Evolutionary conservation across 1,284 basidiomycete genomes (phyloP), one percentile per base, ranked within the genome.

Genomic region (Sporisorium sorghi): DNA sequence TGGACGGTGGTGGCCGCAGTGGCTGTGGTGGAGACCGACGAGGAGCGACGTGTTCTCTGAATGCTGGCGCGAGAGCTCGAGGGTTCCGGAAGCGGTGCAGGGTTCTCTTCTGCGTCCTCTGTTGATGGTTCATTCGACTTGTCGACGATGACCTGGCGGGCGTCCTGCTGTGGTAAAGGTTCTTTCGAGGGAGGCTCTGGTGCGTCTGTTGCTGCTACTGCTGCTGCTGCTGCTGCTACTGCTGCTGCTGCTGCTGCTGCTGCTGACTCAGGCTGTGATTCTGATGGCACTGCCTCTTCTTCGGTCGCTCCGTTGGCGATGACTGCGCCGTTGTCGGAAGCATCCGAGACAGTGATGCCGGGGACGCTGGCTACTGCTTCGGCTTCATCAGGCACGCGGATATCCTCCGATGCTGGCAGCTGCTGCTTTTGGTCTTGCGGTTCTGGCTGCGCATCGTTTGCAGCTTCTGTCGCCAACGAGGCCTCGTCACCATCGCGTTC

Each of bases 1-100:
- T 80, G 78, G 5, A 73, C 62, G 7, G 64, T 64, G 23, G 74
- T 70, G 17, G 71, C 70, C 28, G 55, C 51, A 14, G 76, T 75
- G 24, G 69, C 52, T 14, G 71, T 65, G 11, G 73, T 73, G 15
- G 71, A 73, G 26, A 73, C 65, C 17, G 70, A 67, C 23, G 71
- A 73, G 24, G 73, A 75, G 50, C 67, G 67, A 46, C 68, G 67
- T 14, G 68, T 63, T 14, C 47, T 48, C 17, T 57, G 43, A 21
- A 75, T 50, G 68, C 73, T 75, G 14, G 57, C 59, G 14, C 73
- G 54, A 4, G 63, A 63, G 54, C 60, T 68, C 23, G 64, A 55
- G 6, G 54, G 57, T 48, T 58, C 55, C 3, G 49, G 48, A 14
- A 54, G 37, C 14, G 58, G 24, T 15, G 49, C 47, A 48, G 56